These are phyloP conservation scores for Moringa oleifera DNA, from an alignment of 345 rosid genomes.

Conservation along the genomic window DNA sequence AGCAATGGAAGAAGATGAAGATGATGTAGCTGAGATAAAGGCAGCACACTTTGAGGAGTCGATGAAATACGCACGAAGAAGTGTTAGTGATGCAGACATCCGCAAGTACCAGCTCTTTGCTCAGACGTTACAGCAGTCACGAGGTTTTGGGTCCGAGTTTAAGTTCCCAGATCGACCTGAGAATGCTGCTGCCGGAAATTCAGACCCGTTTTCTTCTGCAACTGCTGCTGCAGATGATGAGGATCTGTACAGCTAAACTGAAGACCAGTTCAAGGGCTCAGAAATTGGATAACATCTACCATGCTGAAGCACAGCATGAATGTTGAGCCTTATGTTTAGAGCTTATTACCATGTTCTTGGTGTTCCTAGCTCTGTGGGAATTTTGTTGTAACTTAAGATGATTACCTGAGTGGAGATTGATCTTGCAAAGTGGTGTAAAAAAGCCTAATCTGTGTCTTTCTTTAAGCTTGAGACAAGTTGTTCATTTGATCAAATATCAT, in stretches of 20 bases:
- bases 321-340: no score
- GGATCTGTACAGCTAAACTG: constrained; percentile 23
- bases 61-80: constrained; percentile 28
- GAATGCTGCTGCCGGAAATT: constrained; percentile 8
- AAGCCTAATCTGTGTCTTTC: no score
- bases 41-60: constrained; percentile 32
- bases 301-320: no score
- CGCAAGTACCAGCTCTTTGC: constrained; percentile 26
- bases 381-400: no score
- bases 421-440: no score
- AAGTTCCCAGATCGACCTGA: constrained; percentile 19
- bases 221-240: constrained; percentile 22
- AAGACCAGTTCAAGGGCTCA: no score
- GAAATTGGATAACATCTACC: no score
- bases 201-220: constrained; percentile 16
- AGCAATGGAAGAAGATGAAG: constrained; percentile 36
- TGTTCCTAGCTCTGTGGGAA: no score
- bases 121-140: constrained; percentile 32
- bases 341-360: no score
- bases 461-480: no score
- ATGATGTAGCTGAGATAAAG: constrained; percentile 24
- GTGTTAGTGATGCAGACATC: constrained; percentile 34
- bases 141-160: constrained; percentile 26
- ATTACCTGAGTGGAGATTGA: no score
- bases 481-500: no score